Conservation (phyloP, 371 early-diverging fungal species). For the Apophysomyces variabilis region DNA sequence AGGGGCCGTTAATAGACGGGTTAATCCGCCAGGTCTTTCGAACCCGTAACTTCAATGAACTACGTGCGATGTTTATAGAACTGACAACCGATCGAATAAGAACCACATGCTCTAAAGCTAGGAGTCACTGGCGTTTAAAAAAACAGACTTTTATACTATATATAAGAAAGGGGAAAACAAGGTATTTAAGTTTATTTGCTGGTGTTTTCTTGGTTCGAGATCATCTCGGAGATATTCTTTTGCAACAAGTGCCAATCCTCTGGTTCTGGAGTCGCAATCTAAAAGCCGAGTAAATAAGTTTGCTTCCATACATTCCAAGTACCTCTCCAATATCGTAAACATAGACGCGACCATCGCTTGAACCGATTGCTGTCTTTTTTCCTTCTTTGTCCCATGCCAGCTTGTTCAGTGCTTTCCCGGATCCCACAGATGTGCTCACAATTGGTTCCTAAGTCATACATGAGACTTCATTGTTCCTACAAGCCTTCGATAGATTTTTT, state of each 20-base stretch:
- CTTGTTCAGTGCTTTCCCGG: constrained; percentile 88
- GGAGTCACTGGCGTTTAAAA: background rate
- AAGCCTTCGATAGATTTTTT: background rate
- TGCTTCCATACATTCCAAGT: constrained; percentile 13
- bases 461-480: background rate
- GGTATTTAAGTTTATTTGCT: constrained; percentile 16
- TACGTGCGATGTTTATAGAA: no score
- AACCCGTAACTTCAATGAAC: no score
- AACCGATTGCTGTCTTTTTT: constrained; percentile 79
- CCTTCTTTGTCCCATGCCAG: constrained; percentile 93
- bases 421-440: constrained; percentile 68
- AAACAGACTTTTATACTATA: background rate
- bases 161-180: background rate
- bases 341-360: constrained; percentile 86
- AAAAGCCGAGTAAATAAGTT: constrained; percentile 9
- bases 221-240: constrained; percentile 70
- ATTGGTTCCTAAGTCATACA: constrained; percentile 58
- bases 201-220: constrained; percentile 57
- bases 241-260: constrained; percentile 78
- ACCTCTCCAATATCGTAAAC: constrained; percentile 93
- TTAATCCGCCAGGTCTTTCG: no score
- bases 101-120: background rate
- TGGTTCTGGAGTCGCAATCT: constrained; percentile 62
- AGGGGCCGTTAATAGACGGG: no score
- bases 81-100: no score